Evolutionary conservation across 768 basidiomycete genomes (phyloP), one percentile per base, ranked within the genome.

Genomic region (Boletus patriciae): DNA sequence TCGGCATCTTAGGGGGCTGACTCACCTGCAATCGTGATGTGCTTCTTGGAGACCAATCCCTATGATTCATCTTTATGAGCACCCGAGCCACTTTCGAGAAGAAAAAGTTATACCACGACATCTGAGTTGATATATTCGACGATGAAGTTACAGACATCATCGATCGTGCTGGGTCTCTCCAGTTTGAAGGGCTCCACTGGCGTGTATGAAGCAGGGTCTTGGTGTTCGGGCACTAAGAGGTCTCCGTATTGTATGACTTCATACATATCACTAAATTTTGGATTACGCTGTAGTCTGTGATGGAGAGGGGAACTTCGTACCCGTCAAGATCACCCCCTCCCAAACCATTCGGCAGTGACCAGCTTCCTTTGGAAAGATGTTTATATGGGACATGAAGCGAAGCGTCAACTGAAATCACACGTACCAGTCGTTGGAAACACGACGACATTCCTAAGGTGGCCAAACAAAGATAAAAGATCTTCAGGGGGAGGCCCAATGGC

Each of bases 81-180:
- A 15, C 60, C 36, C 21, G 16, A 36, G 16, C 1, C n/a, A 8
- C 21, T 9, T 48, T 38, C 2, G 7, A 25, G 16, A 23, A 37
- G 13, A 48, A 19, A 37, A 33, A 34, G 4, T 65, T 79, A 19
- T 71, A 90, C 89, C 79, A 91, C 71, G 42, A 91, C 81, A 64
- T 93, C 90, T 0, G 90, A 90, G 59, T 89, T 80, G 66, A 94
- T 90, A 53, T 92, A 94, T 62, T 93, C 85, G 15, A 91, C 83
- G 23, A 94, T 75, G 62, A 94, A 93, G 54, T 93, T 78, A 58
- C 87, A 88, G 15, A 93, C 83, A 61, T 92, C 88, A 1, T 85
- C 76, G 6, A 90, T 80, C 0, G 77, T 83, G 53, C 83, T 82
- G 9, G 81, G 77, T 18, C 79, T 72, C 13, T 62, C 63, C 21